Evolutionary conservation across 306 rosid genomes (phyloP).

Genomic region (Cucumis sativus): Cucumber_9930_V3 NC_026661.2:15896001-15896500

Average conservation of each 20-base stretch:
- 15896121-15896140: background rate
- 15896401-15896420: background rate
- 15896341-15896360: background rate
- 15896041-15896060: slow-evolving; percentile 1
- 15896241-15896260: background rate
- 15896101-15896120: background rate
- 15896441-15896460: background rate
- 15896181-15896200: background rate
- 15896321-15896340: background rate
- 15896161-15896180: background rate
- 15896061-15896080: background rate
- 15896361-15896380: background rate
- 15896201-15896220: no score
- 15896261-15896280: background rate
- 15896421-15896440: background rate
- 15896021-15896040: background rate
- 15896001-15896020: background rate
- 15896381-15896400: background rate
- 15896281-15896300: background rate
- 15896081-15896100: background rate
- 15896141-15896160: background rate
- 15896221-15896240: background rate
- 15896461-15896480: background rate
- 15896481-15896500: background rate
- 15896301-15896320: background rate